phyloP scores from a whole-genome alignment of 805 yeast species.

The Ogataea minuta region DNA sequence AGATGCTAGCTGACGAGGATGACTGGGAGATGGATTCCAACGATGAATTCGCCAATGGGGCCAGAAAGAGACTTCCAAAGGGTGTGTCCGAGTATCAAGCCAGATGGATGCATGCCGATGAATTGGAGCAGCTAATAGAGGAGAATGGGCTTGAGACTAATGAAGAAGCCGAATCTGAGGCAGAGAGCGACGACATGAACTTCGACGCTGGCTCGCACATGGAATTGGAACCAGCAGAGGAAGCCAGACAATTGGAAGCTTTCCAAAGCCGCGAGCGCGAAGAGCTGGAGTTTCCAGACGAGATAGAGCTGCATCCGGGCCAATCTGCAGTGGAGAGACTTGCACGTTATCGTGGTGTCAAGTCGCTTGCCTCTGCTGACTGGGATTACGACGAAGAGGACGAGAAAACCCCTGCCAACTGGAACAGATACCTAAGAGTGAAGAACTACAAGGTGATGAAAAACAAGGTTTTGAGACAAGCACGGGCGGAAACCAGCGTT shows the following conservation, averaged over 20 bases:
- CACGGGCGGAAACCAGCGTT: conserved; percentile 45
- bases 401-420: conserved; percentile 65
- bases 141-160: conserved; percentile 44
- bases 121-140: conserved; percentile 38
- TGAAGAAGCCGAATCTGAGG: conserved; percentile 32
- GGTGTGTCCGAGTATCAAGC: conserved; percentile 80
- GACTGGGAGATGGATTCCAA: conserved; percentile 32
- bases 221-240: conserved; percentile 80
- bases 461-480: conserved; percentile 63
- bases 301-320: conserved; percentile 76
- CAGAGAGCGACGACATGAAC: conserved; percentile 43
- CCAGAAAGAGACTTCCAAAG: conserved; percentile 50
- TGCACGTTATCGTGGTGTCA: conserved; percentile 80
- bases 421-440: conserved; percentile 72
- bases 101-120: conserved; percentile 70
- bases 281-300: conserved; percentile 94
- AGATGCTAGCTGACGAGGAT: conserved; percentile 32
- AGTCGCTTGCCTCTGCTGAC: conserved; percentile 70
- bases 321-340: conserved; percentile 76
- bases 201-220: conserved; percentile 55
- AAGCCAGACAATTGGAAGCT: conserved; percentile 67
- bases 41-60: conserved; percentile 27
- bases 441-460: conserved; percentile 75
- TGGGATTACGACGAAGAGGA: conserved; percentile 91
- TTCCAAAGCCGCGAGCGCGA: conserved; percentile 73